These are phyloP conservation scores for Beauveria asiatica DNA, from an alignment of 2,329 filamentous ascomycete genomes.

Conservation along the genomic window DNA sequence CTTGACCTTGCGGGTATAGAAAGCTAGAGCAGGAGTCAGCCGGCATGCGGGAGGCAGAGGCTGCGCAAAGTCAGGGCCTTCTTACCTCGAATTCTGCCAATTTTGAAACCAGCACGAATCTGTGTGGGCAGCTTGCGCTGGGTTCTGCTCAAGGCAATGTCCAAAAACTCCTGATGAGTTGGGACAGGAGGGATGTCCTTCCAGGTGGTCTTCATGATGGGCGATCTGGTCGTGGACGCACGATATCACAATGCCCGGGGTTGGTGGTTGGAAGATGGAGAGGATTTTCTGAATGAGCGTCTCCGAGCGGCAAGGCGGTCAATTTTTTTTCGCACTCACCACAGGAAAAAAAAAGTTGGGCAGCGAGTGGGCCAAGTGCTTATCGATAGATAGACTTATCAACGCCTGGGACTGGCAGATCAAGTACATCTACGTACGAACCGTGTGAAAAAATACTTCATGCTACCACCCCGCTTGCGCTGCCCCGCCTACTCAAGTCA, in stretches of 20 bases:
- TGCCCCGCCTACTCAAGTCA: constrained; percentile 1
- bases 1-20: constrained; percentile 97
- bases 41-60: not conserved
- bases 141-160: constrained; percentile 90
- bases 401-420: not conserved
- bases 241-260: constrained; percentile 4
- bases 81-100: constrained; percentile 72
- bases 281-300: constrained; percentile 5
- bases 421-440: constrained; percentile 1
- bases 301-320: constrained; percentile 19
- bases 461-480: not conserved
- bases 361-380: constrained; percentile 11
- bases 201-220: constrained; percentile 55
- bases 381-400: constrained; percentile 23
- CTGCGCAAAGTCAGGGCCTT: not conserved
- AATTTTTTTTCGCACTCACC: constrained; percentile 23
- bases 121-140: constrained; percentile 90
- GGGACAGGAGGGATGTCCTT: constrained; percentile 82
- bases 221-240: constrained; percentile 18
- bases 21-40: constrained; percentile 41
- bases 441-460: not conserved
- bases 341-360: constrained; percentile 4
- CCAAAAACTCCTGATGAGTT: constrained; percentile 89
- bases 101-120: constrained; percentile 90
- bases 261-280: constrained; percentile 12